Evolutionary conservation across 2,329 filamentous ascomycete genomes (phyloP), one percentile per base, ranked within the genome.

Genomic region (Fusarium sp.): DNA sequence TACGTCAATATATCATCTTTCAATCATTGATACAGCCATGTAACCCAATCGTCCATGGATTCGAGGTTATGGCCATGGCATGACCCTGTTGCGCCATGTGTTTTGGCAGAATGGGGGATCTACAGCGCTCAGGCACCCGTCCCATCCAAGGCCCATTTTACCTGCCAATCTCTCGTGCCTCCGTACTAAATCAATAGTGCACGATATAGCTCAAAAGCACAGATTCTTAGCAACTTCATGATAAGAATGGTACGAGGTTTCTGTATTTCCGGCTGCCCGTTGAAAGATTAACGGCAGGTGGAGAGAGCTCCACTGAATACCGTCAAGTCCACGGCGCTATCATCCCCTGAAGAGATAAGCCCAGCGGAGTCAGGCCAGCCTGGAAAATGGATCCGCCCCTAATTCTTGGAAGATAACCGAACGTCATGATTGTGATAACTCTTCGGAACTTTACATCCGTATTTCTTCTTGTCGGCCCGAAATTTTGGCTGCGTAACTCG

Each of bases 401-500:
- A 8, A 46, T 28, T 26, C 13, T 14, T 28, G 7, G 44, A 46
- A n/a, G 44, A 46, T 46, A 46, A 8, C 18, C 30, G 30, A 43
- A 19, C 39, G 13, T 56, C 50, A 56, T 19, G 8, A 16, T 43
- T 43, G 21, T 18, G n/a, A 23, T 16, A 31, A 30, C 7, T 49
- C 21, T 16, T 19, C 28, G 13, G 13, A 21, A 9, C 16, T 21
- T n/a, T 28, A 49, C 21, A 19, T 31, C 19, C 28, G 28, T 43
- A 31, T 46, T 21, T 16, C 26, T 18, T 60, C 12, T 14, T 46
- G 31, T 57, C 60, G 60, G 58, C 5, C 60, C 58, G 58, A 52
- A 58, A 4, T 4, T 39, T 44, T 9, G 13, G 21, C 23, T n/a
- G 25, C 34, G 6, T 34, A 34, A 25, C 41, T 18, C 12, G 14